Evolutionary conservation across 768 basidiomycete species (phyloP).

Genomic region (Tulasnella sp.): DNA sequence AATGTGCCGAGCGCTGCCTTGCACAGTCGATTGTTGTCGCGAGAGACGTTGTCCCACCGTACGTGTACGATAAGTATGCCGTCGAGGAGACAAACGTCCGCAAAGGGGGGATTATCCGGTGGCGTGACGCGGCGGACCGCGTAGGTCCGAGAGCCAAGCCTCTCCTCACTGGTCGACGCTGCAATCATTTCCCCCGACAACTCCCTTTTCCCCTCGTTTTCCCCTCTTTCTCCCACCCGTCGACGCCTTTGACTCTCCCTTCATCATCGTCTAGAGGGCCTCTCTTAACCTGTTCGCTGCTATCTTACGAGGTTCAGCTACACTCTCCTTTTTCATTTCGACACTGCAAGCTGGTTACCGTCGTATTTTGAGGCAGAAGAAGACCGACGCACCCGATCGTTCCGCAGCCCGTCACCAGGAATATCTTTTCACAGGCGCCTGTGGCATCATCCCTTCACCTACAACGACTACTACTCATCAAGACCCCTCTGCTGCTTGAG

Average conservation of each 20-base stretch:
- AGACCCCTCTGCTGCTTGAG: neutral
- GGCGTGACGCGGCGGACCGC: constrained; percentile 6
- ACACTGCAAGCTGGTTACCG: neutral
- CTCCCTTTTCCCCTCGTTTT: neutral
- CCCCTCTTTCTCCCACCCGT: neutral
- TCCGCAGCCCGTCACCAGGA: neutral
- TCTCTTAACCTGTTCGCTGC: neutral
- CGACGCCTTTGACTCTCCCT: neutral
- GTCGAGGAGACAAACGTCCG: neutral
- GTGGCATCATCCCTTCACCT: neutral
- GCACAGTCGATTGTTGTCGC: neutral
- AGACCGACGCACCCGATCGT: constrained; percentile 1
- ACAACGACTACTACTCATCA: neutral
- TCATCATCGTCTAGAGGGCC: neutral
- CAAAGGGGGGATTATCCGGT: neutral
- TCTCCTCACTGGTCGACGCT: neutral
- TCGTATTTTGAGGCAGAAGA: neutral
- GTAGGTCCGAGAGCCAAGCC: constrained; percentile 2
- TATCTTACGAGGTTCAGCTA: neutral
- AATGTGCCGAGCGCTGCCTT: neutral
- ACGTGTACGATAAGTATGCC: neutral
- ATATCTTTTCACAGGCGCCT: neutral
- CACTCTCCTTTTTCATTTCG: neutral
- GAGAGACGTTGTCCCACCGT: neutral
- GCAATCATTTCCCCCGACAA: neutral